Percentiles rank a stretch among this genome's conserved stretches.
These are phyloP conservation scores for Mortierella claussenii DNA, from an alignment of 192 early-diverging fungal genomes.

Conservation along the genomic window DNA sequence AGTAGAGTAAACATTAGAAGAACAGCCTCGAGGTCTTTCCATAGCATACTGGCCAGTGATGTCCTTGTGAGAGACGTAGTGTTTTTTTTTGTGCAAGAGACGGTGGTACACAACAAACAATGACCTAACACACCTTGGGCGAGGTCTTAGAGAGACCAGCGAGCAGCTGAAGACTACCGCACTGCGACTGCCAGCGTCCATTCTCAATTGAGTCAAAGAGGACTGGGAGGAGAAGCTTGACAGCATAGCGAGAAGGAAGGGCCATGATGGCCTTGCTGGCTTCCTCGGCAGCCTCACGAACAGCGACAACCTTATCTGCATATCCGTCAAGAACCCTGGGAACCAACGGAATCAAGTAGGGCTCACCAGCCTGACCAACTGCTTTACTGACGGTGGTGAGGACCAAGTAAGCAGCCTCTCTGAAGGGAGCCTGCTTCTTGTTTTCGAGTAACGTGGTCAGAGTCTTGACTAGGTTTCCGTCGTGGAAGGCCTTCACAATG, in stretches of 20 bases:
- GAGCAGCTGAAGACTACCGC: slow-evolving; percentile 54
- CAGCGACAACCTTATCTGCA: slow-evolving; percentile 61
- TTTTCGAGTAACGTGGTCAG: slow-evolving; percentile 66
- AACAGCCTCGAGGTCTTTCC: too few species aligned
- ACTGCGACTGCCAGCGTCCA: slow-evolving; percentile 80
- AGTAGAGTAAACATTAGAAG: too few species aligned
- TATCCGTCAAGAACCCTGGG: slow-evolving; percentile 68
- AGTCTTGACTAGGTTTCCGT: slow-evolving; percentile 64
- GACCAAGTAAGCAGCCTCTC: slow-evolving; percentile 68
- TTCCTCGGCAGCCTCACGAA: slow-evolving; percentile 54
- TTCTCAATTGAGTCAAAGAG: slow-evolving; percentile 76
- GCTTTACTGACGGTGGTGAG: slow-evolving; percentile 64
- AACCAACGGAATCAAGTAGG: slow-evolving; percentile 70
- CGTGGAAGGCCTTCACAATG: slow-evolving; percentile 63
- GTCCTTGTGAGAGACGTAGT: not conserved
- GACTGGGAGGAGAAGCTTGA: slow-evolving; percentile 66
- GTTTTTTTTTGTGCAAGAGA: too few species aligned
- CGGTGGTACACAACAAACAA: too few species aligned
- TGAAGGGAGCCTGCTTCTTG: slow-evolving; percentile 72
- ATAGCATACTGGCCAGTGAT: too few species aligned
- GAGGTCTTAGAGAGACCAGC: slow-evolving; percentile 57
- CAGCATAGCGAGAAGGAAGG: slow-evolving; percentile 57
- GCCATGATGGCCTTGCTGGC: slow-evolving; percentile 56
- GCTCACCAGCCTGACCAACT: slow-evolving; percentile 71
- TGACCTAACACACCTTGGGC: slow-evolving; percentile 40